These are phyloP conservation scores for Jimgerdemannia lactiflua DNA, from an alignment of 192 early-diverging fungal genomes.

Conservation along the genomic window DNA sequence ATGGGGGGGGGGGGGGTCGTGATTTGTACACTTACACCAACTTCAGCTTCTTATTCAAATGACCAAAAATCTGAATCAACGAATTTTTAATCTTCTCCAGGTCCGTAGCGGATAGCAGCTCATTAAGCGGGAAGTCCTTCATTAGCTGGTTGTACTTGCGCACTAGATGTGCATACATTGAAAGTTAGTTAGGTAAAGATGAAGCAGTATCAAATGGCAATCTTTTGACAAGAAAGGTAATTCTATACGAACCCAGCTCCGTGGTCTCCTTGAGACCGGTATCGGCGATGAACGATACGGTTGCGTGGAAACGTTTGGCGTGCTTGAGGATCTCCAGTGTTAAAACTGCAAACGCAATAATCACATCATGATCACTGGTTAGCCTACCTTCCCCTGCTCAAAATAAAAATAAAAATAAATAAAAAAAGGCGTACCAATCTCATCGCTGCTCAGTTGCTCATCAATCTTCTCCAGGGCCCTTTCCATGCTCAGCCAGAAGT, in stretches of 20 bases:
- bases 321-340: slow-evolving; percentile 93
- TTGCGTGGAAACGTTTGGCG: slow-evolving; percentile 98
- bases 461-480: slow-evolving; percentile 89
- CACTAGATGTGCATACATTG: slow-evolving; percentile 37
- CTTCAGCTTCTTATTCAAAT: slow-evolving; percentile 97
- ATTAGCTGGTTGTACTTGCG: slow-evolving; percentile 96
- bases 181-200: background rate
- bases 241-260: slow-evolving; percentile 56
- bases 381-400: background rate
- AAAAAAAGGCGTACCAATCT: slow-evolving; percentile 49
- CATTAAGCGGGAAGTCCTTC: slow-evolving; percentile 98
- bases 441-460: slow-evolving; percentile 90
- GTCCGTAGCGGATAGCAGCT: slow-evolving; percentile 94
- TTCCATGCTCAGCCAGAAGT: slow-evolving; percentile 99
- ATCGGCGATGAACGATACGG: slow-evolving; percentile 95
- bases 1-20: background rate
- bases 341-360: slow-evolving; percentile 50
- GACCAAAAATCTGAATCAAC: slow-evolving; percentile 82
- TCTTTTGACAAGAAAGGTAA: background rate
- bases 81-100: slow-evolving; percentile 77
- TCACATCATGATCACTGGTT: background rate
- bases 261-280: slow-evolving; percentile 95
- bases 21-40: slow-evolving; percentile 59
- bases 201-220: background rate
- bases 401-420: background rate